Conservation (phyloP, 805 yeast genomes). For the Candida ovalis region DNA sequence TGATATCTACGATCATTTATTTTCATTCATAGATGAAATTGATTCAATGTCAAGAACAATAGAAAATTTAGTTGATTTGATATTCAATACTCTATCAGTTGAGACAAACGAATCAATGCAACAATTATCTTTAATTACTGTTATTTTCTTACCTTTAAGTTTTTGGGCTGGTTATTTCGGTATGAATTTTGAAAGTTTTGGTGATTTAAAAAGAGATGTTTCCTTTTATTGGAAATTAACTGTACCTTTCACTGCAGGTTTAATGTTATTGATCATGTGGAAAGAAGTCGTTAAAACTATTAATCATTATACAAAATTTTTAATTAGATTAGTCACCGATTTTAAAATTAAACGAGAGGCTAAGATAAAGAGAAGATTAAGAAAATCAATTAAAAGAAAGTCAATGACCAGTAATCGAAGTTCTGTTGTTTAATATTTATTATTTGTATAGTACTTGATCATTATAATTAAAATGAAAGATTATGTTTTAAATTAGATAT, state of each 20-base stretch:
- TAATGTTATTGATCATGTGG: conserved; percentile 36
- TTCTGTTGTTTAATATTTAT: neutral
- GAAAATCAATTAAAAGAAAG: neutral
- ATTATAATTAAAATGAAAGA: too few relatives aligned
- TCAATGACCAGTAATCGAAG: neutral
- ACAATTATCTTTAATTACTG: conserved; percentile 51
- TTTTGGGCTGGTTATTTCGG: conserved; percentile 63
- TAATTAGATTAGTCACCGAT: conserved; percentile 7
- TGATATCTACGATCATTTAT: conserved; percentile 55
- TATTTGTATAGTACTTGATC: too few relatives aligned
- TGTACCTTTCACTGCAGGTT: conserved; percentile 36
- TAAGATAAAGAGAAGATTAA: neutral
- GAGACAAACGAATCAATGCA: conserved; percentile 53
- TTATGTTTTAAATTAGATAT: too few relatives aligned
- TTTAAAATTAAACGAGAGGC: neutral
- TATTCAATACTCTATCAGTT: conserved; percentile 55
- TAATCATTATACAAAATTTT: conserved; percentile 4
- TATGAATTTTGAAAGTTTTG: conserved; percentile 47
- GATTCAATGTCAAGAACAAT: conserved; percentile 51
- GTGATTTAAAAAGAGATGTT: conserved; percentile 36
- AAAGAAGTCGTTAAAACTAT: conserved; percentile 12
- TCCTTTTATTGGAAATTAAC: conserved; percentile 47
- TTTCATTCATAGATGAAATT: conserved; percentile 48
- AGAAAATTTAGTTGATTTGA: conserved; percentile 46
- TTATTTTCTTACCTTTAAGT: conserved; percentile 53